phyloP scores from a whole-genome alignment of 495 filamentous ascomycete genomes.

The Aspergillus wentii region DNA sequence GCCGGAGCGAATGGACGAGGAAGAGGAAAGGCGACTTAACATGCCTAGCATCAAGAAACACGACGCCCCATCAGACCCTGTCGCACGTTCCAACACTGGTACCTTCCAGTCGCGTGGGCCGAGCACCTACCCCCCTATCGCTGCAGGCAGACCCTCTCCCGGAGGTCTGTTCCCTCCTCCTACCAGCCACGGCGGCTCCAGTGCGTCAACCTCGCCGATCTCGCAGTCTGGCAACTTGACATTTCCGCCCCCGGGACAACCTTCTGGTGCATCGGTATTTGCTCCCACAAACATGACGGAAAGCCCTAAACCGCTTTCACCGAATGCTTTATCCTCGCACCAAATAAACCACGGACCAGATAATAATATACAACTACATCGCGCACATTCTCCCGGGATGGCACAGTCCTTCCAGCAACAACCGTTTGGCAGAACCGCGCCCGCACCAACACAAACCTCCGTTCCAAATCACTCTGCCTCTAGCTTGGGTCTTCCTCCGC shows the following conservation, averaged over 20 bases:
- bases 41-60: slow-evolving; percentile 71
- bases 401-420: slow-evolving; percentile 64
- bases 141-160: slow-evolving; percentile 37
- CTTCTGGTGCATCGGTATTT: slow-evolving; percentile 55
- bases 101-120: slow-evolving; percentile 56
- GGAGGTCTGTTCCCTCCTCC: slow-evolving; percentile 59
- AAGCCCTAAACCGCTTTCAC: slow-evolving; percentile 82
- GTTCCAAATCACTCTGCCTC: slow-evolving; percentile 22
- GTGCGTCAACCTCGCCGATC: slow-evolving; percentile 48
- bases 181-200: slow-evolving; percentile 42
- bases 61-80: slow-evolving; percentile 41
- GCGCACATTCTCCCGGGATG: slow-evolving; percentile 66
- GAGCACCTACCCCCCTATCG: slow-evolving; percentile 75
- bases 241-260: slow-evolving; percentile 41
- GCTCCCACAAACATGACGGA: slow-evolving; percentile 73
- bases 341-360: slow-evolving; percentile 53
- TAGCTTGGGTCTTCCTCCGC: slow-evolving; percentile 30
- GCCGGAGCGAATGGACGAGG: slow-evolving; percentile 61
- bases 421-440: slow-evolving; percentile 58
- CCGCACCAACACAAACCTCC: slow-evolving; percentile 21
- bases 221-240: slow-evolving; percentile 44
- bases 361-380: slow-evolving; percentile 38
- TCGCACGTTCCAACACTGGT: slow-evolving; percentile 38
- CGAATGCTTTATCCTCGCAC: slow-evolving; percentile 57
- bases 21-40: slow-evolving; percentile 53